These are phyloP conservation scores for Lipomyces anomalus DNA, from an alignment of 805 yeast species.

Conservation along the genomic window DNA sequence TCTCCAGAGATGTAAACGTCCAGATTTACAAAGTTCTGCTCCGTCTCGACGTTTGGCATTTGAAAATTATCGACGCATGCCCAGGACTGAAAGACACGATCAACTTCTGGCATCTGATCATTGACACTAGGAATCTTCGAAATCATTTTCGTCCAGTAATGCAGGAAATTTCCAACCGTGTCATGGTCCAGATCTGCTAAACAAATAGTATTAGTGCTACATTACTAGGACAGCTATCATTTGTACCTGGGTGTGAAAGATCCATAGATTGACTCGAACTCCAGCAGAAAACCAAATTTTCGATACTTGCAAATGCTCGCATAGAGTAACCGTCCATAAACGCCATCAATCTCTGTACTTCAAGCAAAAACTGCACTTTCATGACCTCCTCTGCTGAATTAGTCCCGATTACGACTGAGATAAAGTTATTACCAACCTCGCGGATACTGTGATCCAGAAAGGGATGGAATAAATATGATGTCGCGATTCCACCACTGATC, in stretches of 20 bases:
- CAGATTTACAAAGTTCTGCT: conserved; percentile 10
- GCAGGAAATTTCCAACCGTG: too few relatives aligned
- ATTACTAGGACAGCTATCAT: too few relatives aligned
- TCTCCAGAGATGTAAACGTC: conserved; percentile 19
- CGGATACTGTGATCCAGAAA: conserved; percentile 1
- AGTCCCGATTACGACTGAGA: neutral
- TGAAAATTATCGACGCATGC: too few relatives aligned
- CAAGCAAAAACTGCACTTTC: conserved; percentile 24
- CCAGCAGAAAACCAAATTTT: conserved; percentile 9
- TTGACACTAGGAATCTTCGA: too few relatives aligned
- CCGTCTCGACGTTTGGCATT: too few relatives aligned
- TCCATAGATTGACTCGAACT: too few relatives aligned
- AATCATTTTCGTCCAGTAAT: too few relatives aligned
- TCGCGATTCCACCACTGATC: conserved; percentile 28
- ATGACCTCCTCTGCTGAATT: conserved; percentile 4
- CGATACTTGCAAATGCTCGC: conserved; percentile 25
- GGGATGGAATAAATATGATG: conserved; percentile 18
- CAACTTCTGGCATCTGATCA: too few relatives aligned
- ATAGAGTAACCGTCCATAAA: conserved; percentile 29
- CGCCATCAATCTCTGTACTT: conserved; percentile 31
- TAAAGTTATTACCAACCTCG: neutral
- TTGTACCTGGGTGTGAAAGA: too few relatives aligned
- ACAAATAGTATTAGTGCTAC: too few relatives aligned
- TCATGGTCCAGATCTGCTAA: too few relatives aligned
- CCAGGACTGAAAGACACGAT: too few relatives aligned